Evolutionary conservation across 345 rosid genomes (phyloP), one percentile per base, ranked within the genome.

Genomic region (Sisymbrium irio): DNA sequence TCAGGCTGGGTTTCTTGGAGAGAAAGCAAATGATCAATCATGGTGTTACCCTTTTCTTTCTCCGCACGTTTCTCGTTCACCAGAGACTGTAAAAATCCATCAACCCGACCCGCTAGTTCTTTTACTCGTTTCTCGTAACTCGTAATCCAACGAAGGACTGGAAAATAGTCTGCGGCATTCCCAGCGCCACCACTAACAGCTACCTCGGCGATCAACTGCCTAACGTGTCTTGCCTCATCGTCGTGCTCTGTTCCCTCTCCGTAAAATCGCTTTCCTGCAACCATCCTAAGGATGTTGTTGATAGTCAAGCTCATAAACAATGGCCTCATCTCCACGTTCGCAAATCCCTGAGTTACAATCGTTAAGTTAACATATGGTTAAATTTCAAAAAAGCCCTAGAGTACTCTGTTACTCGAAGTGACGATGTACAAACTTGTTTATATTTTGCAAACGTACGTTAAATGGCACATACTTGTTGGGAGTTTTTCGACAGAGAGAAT

Each of bases 1-100:
- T 80, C 80, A 10, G 93, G 87, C 8, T 84, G 73, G 4, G 83
- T 77, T 54, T 81, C 71, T 60, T 86, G 92, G 51, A 83, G 65
- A 15, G 82, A 73, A 60, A 88, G 88, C 11, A 91, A 65, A 55
- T 83, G 92, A 77, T 80, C 70, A 7, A 91, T 82, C 87, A 84
- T 71, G 0, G 73, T 81, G 42, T 78, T 68, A 6, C 45, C 53
- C 50, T 40, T 77, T 64, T 49, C 72, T 57, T 67, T 41, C 8
- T 58, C 45, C 2, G 3, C 49, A 27, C 85, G 76, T 46, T 74
- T 68, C 67, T 82, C 83, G 30, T 85, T 82, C 27, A 90, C 69
- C 25, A 88, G 54, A 3, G 73, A 66, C 35, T 86, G 88, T 67
- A 76, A 45, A 33, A 90, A 80, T 6, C 5, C 17, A 28, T 90